Evolutionary conservation across 305 asterid species (phyloP).

Genomic region (Ruellia speciosa): DNA sequence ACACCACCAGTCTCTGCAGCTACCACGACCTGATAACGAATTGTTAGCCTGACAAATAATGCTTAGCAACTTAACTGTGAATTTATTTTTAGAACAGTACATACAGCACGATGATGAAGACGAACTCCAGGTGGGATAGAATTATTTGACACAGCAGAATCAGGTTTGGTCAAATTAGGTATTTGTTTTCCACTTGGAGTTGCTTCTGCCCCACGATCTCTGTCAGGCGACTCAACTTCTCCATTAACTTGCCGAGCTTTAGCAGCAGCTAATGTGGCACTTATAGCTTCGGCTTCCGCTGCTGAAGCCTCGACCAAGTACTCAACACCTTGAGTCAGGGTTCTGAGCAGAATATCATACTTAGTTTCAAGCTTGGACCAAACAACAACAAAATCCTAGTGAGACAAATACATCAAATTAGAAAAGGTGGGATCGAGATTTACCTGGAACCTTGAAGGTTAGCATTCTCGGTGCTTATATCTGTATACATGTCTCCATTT

Average conservation of each 20-base stretch:
- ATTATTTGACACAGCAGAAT: conserved; percentile 55
- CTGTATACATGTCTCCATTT: conserved; percentile 86
- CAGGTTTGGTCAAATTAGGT: conserved; percentile 71
- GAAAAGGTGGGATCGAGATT: conserved; percentile 13
- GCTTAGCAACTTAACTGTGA: conserved; percentile 3
- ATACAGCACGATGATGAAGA: conserved; percentile 98
- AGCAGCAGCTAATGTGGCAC: conserved; percentile 94
- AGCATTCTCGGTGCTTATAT: conserved; percentile 93
- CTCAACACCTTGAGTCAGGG: conserved; percentile 83
- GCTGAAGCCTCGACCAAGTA: conserved; percentile 98
- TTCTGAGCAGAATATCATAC: conserved; percentile 38
- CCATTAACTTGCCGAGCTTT: conserved; percentile 96
- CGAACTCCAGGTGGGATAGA: conserved; percentile 86
- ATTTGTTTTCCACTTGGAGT: conserved; percentile 91
- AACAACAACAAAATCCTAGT: conserved; percentile 15
- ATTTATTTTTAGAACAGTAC: conserved; percentile 31
- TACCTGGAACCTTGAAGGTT: conserved; percentile 78
- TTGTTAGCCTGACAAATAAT: conserved; percentile 19
- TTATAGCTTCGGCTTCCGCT: conserved; percentile 98
- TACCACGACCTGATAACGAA: conserved; percentile 70
- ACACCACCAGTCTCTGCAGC: conserved; percentile 99
- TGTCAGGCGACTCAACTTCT: conserved; percentile 81
- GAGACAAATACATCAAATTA: neutral
- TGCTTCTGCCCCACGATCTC: conserved; percentile 96
- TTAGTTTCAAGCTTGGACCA: conserved; percentile 19